Percentiles rank a stretch among this genome's conserved stretches.
Evolutionary conservation across 768 basidiomycete species (phyloP).

Genomic region (Kwoniella botswanensis): DNA sequence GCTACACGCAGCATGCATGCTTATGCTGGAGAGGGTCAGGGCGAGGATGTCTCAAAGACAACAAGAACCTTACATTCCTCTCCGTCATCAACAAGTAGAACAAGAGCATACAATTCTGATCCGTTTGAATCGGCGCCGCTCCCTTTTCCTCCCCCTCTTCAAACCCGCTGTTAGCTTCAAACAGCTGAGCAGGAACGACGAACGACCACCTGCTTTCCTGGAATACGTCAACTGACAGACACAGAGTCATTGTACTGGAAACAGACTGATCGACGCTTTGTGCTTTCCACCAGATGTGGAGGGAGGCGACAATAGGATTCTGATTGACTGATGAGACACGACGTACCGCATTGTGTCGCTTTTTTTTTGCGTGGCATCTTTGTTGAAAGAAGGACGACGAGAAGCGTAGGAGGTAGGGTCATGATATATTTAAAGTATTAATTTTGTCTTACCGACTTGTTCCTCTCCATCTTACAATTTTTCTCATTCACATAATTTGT

Average conservation of each 20-base stretch:
- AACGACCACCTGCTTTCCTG: not conserved
- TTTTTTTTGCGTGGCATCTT: not conserved
- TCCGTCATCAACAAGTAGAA: not conserved
- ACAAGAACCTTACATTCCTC: not conserved
- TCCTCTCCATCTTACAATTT: not conserved
- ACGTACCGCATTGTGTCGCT: not conserved
- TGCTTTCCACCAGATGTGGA: not conserved
- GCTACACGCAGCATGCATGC: too few relatives aligned
- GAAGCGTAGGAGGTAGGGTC: not conserved
- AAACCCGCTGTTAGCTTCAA: not conserved
- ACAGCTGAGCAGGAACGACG: not conserved
- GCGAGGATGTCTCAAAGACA: not conserved
- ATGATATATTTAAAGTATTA: slow-evolving; percentile 1
- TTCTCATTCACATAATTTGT: slow-evolving; percentile 9
- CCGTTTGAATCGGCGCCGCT: not conserved
- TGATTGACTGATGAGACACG: slow-evolving; percentile 5
- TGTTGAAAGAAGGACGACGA: not conserved
- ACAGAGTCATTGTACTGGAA: not conserved
- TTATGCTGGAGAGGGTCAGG: not conserved
- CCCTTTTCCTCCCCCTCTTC: not conserved
- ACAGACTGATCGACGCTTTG: slow-evolving; percentile 12
- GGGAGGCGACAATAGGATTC: slow-evolving; percentile 12
- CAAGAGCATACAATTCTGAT: not conserved
- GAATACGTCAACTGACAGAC: not conserved
- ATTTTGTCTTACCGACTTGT: not conserved